These are phyloP conservation scores for Talaromyces ruber DNA, from an alignment of 495 filamentous ascomycete genomes.

Conservation along the genomic window DNA sequence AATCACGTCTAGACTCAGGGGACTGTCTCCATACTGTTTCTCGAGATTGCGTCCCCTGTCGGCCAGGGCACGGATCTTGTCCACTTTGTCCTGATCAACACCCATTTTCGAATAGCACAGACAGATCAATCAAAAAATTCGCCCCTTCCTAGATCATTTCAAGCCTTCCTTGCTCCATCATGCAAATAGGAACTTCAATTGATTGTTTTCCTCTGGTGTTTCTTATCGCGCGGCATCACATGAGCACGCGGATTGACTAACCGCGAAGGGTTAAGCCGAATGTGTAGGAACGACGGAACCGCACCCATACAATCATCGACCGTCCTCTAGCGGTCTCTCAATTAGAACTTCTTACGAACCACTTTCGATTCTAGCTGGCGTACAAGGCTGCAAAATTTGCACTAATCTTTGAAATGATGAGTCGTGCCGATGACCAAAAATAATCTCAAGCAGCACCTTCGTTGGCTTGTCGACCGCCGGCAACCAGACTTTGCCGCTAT, in stretches of 20 bases:
- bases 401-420: conserved; percentile 8
- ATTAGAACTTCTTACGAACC: not conserved
- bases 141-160: not conserved
- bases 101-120: conserved; percentile 17
- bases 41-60: conserved; percentile 29
- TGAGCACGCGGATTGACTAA: conserved; percentile 4
- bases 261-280: not conserved
- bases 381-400: not conserved
- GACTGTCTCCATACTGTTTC: conserved; percentile 22
- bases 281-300: not conserved
- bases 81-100: conserved; percentile 21
- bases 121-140: not conserved
- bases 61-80: conserved; percentile 30
- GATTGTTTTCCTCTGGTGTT: not conserved
- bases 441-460: conserved; percentile 39
- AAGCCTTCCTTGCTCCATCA: not conserved
- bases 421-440: conserved; percentile 42
- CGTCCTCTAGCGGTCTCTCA: not conserved
- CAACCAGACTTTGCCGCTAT: conserved; percentile 4
- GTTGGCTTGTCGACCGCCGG: conserved; percentile 41
- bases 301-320: not conserved
- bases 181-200: not conserved
- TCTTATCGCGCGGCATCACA: not conserved
- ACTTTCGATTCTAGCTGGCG: not conserved
- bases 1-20: conserved; percentile 22